Conservation (phyloP, 83 land plant species). For the Diphasiastrum complanatum region DNA sequence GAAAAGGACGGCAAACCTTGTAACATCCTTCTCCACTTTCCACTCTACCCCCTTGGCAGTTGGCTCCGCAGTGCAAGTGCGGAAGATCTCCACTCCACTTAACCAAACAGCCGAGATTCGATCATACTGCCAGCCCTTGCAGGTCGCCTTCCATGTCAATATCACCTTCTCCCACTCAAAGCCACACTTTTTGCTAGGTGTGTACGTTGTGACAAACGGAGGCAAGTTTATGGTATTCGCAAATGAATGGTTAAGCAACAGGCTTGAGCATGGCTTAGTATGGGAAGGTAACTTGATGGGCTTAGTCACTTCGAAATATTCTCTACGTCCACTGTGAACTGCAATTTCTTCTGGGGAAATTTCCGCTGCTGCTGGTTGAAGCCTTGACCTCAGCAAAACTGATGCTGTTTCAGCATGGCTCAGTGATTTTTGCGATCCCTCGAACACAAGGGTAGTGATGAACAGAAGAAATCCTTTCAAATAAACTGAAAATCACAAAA, state of each 20-base stretch:
- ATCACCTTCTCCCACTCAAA: conserved; percentile 40
- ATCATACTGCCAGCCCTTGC: conserved; percentile 78
- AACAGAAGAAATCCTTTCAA: too few species aligned
- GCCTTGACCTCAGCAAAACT: too few species aligned
- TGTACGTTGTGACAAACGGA: conserved; percentile 42
- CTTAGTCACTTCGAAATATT: conserved; percentile 63
- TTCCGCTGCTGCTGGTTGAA: too few species aligned
- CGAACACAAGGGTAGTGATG: too few species aligned
- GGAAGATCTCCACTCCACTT: conserved; percentile 73
- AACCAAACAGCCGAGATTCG: conserved; percentile 79
- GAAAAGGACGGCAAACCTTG: conserved; percentile 51
- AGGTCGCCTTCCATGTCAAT: conserved; percentile 66
- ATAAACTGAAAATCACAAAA: too few species aligned
- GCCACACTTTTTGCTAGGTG: conserved; percentile 39
- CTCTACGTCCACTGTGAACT: too few species aligned
- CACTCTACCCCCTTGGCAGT: conserved; percentile 55
- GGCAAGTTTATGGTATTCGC: conserved; percentile 49
- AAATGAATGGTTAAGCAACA: conserved; percentile 48
- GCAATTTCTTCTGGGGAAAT: too few species aligned
- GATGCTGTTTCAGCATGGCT: too few species aligned
- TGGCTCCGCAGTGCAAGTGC: conserved; percentile 93
- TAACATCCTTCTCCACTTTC: conserved; percentile 68
- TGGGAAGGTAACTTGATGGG: conserved; percentile 46
- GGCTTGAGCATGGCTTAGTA: conserved; percentile 36
- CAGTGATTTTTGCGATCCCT: too few species aligned